Evolutionary conservation across 2,329 filamentous ascomycete species (phyloP).

Genomic region (Graphilbum sp.): DNA sequence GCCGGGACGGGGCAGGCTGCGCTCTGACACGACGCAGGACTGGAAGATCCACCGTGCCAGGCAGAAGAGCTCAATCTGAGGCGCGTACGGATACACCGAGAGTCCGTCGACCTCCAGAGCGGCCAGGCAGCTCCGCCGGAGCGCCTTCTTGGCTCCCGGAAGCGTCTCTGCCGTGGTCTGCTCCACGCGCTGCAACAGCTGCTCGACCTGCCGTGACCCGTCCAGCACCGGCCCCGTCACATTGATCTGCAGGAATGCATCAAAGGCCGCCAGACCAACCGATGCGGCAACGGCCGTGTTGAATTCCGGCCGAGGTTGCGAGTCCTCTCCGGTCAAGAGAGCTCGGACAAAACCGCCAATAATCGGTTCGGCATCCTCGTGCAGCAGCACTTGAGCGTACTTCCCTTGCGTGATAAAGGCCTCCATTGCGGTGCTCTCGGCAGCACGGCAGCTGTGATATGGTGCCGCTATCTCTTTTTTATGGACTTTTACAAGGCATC

Average conservation of each 20-base stretch:
- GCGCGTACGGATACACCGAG: slow-evolving; percentile 69
- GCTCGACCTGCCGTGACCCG: slow-evolving; percentile 14
- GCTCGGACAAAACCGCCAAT: background rate
- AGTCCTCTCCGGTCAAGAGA: background rate
- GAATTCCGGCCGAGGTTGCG: background rate
- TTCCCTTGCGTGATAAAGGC: background rate
- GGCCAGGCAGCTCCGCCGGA: slow-evolving; percentile 45
- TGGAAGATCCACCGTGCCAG: slow-evolving; percentile 37
- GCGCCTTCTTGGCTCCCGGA: slow-evolving; percentile 12
- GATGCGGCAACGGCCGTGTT: slow-evolving; percentile 12
- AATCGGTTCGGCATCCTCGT: background rate
- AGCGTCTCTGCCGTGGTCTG: background rate
- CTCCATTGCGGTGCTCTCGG: background rate
- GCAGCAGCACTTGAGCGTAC: background rate
- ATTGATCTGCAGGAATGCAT: slow-evolving; percentile 72
- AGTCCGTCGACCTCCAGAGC: slow-evolving; percentile 70
- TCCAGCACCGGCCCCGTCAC: slow-evolving; percentile 73
- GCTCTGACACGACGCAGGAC: no score
- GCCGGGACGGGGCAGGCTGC: no score
- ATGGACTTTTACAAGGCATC: no score
- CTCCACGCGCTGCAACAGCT: slow-evolving; percentile 15
- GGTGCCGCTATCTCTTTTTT: no score
- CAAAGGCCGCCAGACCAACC: slow-evolving; percentile 51
- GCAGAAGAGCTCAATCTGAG: slow-evolving; percentile 68
- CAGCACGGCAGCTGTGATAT: background rate